These are phyloP conservation scores for Picea glauca DNA, from an alignment of 75 land plant species.

Conservation along the genomic window DNA sequence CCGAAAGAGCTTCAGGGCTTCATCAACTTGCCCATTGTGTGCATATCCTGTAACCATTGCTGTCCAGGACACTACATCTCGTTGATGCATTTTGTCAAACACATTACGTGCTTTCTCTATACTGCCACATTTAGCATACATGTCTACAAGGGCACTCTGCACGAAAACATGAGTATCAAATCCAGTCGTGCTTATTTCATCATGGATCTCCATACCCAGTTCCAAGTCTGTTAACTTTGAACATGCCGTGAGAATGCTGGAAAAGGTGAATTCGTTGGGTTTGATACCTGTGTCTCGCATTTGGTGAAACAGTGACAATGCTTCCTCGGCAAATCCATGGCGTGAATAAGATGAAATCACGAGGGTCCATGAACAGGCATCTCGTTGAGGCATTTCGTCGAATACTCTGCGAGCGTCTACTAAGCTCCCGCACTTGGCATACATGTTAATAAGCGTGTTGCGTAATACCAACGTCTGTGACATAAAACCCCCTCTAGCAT, in stretches of 20 bases:
- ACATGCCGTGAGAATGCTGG: conserved; percentile 42
- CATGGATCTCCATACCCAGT: conserved; percentile 21
- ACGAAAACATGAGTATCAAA: conserved; percentile 21
- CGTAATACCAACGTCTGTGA: not conserved
- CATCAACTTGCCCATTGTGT: conserved; percentile 17
- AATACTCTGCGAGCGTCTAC: conserved; percentile 15
- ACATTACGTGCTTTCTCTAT: conserved; percentile 41
- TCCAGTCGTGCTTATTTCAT: conserved; percentile 15
- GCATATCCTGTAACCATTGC: conserved; percentile 55
- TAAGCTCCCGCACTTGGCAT: conserved; percentile 10
- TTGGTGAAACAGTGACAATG: conserved; percentile 20
- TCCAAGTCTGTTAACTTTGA: conserved; percentile 10
- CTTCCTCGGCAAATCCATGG: conserved; percentile 15
- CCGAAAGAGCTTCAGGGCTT: conserved; percentile 31
- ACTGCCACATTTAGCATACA: conserved; percentile 25
- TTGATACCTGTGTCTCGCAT: conserved; percentile 19
- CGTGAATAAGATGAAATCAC: conserved; percentile 40
- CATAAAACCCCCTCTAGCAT: no score
- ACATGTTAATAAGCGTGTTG: conserved; percentile 4
- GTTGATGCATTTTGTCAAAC: conserved; percentile 45
- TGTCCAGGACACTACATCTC: conserved; percentile 48
- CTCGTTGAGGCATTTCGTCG: not conserved
- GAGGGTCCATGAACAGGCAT: conserved; percentile 19
- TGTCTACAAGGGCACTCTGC: conserved; percentile 33
- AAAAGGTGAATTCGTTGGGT: conserved; percentile 41